Evolutionary conservation across 169 alveolate species (phyloP), one percentile per base, ranked within the genome.

Genomic region (Theileria equi): DNA sequence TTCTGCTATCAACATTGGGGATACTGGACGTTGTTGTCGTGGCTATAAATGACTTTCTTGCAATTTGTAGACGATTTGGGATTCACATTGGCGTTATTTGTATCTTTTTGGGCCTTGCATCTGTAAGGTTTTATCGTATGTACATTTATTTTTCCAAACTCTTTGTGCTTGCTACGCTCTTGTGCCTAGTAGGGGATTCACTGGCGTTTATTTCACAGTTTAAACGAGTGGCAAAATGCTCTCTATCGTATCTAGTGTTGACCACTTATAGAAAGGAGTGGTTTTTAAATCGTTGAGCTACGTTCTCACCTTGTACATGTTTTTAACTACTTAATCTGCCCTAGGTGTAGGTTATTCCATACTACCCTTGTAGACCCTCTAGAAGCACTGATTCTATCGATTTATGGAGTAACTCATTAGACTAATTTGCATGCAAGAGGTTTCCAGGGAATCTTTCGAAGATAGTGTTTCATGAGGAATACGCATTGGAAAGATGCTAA

Each of bases 231-330:
- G 21, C 63, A 26, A 38, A 44, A 48, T 28, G 52, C 13, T 43
- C 57, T 19, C 10, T 45, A 25, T 38, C 25, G 61, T 72, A 61
- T 48, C 38, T 72, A 31, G 32, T 58, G 23, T 52, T 62, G 47
- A 50, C 65, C 43, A 34, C 53, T 7, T 45, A 52, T 31, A 35
- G 83, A 32, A 17, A 34, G 11, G 83, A 72, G 60, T 72, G 83
- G 83, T 72, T 69, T 35, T 65, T 69, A 38, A 69, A 69, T 44
- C n/a, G n/a, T n/a, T n/a, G n/a, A n/a, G n/a, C n/a, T n/a, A n/a
- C n/a, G n/a, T n/a, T n/a, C n/a, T n/a, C n/a, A n/a, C n/a, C n/a
- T n/a, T n/a, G n/a, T n/a, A n/a, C n/a, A n/a, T n/a, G n/a, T n/a
- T n/a, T n/a, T n/a, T n/a, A n/a, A n/a, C n/a, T n/a, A n/a, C n/a